Evolutionary conservation across 129 eudicot species (phyloP), one percentile per base, ranked within the genome.

Genomic region (Arctium minus): DNA sequence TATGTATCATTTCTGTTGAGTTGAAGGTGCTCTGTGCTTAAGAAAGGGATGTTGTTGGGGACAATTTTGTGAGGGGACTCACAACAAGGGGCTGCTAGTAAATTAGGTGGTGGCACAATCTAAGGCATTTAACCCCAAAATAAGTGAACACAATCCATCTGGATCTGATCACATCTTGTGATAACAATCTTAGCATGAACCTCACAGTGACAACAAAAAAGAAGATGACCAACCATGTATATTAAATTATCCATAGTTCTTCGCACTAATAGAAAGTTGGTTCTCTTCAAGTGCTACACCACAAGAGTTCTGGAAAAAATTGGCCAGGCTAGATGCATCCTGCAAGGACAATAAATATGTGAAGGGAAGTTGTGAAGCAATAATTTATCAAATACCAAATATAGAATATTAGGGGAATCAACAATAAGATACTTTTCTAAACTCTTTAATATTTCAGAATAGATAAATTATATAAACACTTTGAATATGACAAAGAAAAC

Each of bases 161-260:
- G 27, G 27, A 22, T 22, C 27, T 22, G 27, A 22, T 22, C 27
- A 76, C 69, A 30, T 60, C 46, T 0, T 1, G 35, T 22, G 73
- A 71, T 37, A 46, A 36, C 67, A 30, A 22, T 6, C 30, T 38
- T 73, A 4, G 8, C 67, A 39, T 37, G 30, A 7, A 64, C 39
- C 78, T 33, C n/a, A 56, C 1, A 8, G 17, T 30, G 70, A 35
- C 64, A 48, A 62, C 44, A 69, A 79, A 22, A 10, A 33, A 15
- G 39, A 73, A 37, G 11, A 56, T 37, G 35, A 84, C 91, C 76
- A 72, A 96, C 99, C 99, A 88, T 90, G 89, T 62, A 96, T 83
- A 80, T 96, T 97, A 69, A 96, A 89, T 80, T 96, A 98, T 65
- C 99, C 99, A 93, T 92, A 93, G 73, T 96, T 96, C 75, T 96